Evolutionary conservation across 1,284 basidiomycete genomes (phyloP).

Genomic region (Heterobasidion parviporum): DNA sequence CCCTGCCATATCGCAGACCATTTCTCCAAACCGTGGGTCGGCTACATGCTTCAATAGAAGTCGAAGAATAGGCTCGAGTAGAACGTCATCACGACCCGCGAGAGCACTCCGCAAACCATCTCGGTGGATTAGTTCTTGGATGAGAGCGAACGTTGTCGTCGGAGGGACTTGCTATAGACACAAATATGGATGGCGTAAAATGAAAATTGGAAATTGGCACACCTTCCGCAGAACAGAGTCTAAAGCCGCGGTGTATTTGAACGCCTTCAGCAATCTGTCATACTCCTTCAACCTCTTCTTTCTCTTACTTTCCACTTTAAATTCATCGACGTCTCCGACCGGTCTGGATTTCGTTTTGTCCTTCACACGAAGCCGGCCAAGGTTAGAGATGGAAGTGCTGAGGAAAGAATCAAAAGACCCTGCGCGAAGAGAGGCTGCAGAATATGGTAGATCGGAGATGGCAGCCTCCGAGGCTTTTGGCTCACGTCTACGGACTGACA

Average conservation of each 20-base stretch:
- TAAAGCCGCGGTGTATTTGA: slow-evolving; percentile 92
- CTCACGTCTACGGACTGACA: slow-evolving; percentile 82
- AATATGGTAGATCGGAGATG: slow-evolving; percentile 32
- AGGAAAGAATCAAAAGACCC: slow-evolving; percentile 73
- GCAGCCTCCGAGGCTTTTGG: slow-evolving; percentile 59
- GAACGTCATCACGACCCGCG: slow-evolving; percentile 87
- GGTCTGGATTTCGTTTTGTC: slow-evolving; percentile 42
- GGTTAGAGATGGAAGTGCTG: slow-evolving; percentile 39
- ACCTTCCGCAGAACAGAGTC: slow-evolving; percentile 86
- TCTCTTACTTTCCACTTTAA: slow-evolving; percentile 68
- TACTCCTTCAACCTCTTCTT: slow-evolving; percentile 78
- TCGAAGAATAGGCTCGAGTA: slow-evolving; percentile 85
- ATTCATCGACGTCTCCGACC: slow-evolving; percentile 55
- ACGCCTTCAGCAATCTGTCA: slow-evolving; percentile 84
- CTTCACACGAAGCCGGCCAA: slow-evolving; percentile 53
- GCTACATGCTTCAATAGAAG: slow-evolving; percentile 82
- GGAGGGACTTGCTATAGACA: slow-evolving; percentile 63
- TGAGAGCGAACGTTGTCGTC: slow-evolving; percentile 82
- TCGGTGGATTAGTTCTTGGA: slow-evolving; percentile 90
- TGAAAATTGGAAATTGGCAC: slow-evolving; percentile 9
- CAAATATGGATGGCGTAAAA: slow-evolving; percentile 1
- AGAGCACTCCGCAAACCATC: slow-evolving; percentile 87
- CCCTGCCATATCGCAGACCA: slow-evolving; percentile 78
- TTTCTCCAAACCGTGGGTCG: slow-evolving; percentile 86
- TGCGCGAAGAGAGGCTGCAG: slow-evolving; percentile 39